phyloP scores from a whole-genome alignment of 768 basidiomycete genomes.

The Sutorius australiensis region DNA sequence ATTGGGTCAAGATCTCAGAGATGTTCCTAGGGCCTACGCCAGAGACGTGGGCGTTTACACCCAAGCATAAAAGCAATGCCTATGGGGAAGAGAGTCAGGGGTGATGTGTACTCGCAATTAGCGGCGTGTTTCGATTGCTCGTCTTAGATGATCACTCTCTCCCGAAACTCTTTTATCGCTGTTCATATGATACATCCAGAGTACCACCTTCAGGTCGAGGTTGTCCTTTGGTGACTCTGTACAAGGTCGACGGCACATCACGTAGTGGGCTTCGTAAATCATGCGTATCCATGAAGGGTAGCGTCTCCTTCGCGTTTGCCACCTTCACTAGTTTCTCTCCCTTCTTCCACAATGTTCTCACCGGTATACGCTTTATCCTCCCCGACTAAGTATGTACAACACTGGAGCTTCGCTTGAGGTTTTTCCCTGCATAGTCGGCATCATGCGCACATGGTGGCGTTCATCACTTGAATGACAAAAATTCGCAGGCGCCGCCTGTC shows the following conservation, averaged over 20 bases:
- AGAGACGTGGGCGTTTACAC: slow-evolving; percentile 78
- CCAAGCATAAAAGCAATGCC: slow-evolving; percentile 93
- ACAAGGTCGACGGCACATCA: too few species aligned
- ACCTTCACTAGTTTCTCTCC: too few species aligned
- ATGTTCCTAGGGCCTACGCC: slow-evolving; percentile 92
- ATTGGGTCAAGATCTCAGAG: slow-evolving; percentile 93
- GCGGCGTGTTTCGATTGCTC: background rate
- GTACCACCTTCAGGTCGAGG: too few species aligned
- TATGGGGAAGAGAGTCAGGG: slow-evolving; percentile 64
- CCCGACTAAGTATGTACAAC: too few species aligned
- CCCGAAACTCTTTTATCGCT: background rate
- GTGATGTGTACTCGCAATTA: slow-evolving; percentile 15
- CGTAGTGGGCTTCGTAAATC: too few species aligned
- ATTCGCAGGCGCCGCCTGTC: background rate
- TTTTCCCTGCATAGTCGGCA: background rate
- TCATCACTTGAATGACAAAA: background rate
- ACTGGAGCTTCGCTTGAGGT: background rate
- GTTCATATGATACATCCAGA: too few species aligned
- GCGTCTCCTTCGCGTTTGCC: too few species aligned
- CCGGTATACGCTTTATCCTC: too few species aligned
- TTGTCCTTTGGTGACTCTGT: too few species aligned
- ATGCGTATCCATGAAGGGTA: too few species aligned
- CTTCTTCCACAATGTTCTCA: too few species aligned
- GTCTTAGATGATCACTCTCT: background rate
- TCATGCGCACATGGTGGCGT: background rate